Evolutionary conservation across 805 yeast genomes (phyloP).

Genomic region (Ogataea minuta): DNA sequence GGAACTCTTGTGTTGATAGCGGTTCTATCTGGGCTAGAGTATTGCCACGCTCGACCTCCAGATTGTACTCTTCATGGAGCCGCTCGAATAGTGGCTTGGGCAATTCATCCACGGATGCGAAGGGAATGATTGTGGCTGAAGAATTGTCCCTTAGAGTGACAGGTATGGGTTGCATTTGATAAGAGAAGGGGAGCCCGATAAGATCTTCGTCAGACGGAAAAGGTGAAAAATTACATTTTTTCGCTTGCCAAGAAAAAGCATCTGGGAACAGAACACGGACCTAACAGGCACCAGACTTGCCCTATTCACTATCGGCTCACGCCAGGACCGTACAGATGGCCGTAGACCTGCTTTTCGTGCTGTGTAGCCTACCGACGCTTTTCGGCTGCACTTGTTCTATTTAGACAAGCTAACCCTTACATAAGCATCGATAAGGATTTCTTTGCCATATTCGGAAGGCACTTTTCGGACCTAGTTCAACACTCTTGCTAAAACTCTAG

Average conservation of each 20-base stretch:
- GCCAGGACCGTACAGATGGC: too few species aligned
- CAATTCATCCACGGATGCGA: conserved; percentile 45
- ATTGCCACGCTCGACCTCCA: conserved; percentile 65
- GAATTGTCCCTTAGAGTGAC: conserved; percentile 28
- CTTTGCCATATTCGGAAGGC: conserved; percentile 8
- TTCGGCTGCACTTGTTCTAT: too few species aligned
- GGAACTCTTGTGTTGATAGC: conserved; percentile 48
- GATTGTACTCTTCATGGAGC: conserved; percentile 54
- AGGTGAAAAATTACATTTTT: not conserved
- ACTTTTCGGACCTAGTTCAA: conserved; percentile 6
- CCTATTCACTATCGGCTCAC: too few species aligned
- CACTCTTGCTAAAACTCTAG: not conserved
- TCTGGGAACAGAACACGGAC: too few species aligned
- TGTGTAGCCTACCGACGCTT: not conserved
- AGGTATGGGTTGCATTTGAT: conserved; percentile 7
- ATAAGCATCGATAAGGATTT: conserved; percentile 8
- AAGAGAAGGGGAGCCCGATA: conserved; percentile 5
- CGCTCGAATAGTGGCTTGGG: conserved; percentile 49
- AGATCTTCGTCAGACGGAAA: not conserved
- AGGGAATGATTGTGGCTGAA: conserved; percentile 56
- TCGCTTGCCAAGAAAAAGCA: not conserved
- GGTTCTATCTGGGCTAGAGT: conserved; percentile 65
- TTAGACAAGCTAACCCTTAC: not conserved
- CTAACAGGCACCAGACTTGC: too few species aligned
- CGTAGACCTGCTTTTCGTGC: too few species aligned